Base-by-base conservation (phyloP, 257 asterid species). In the Pogostemon cablin region DNA sequence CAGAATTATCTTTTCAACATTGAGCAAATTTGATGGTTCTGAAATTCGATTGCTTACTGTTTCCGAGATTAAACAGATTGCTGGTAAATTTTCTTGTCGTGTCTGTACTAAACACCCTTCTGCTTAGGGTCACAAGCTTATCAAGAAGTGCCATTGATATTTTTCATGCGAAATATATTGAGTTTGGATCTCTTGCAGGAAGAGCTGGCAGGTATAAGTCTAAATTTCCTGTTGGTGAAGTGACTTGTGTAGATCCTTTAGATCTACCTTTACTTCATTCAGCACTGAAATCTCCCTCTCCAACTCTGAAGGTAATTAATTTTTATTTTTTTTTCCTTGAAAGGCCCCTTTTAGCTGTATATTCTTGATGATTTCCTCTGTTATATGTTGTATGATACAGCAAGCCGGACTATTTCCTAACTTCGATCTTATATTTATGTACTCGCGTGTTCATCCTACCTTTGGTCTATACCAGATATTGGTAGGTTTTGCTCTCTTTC, bases 201-300 rank as follows among this genome's bases (percentile, higher is more conserved):
- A 86, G 99, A 84, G 99, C 99, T 44, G 99, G 99, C n/a, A 85
- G 99, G 75, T 93, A 82, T 80, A 92, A 80, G 80, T 93, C 99
- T 58, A 80, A 85, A 65, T 93, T 70, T 84, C 95, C 99, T 34
- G 76, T 68, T 60, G 99, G 99, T 17, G 90, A 89, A 86, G 98
- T 91, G 69, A 93, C 99, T 64, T 93, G 99, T 79, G 79, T 91
- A 47, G 75, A 80, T 62, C 62, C 78, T 2, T 63, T 58, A 2
- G 98, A 93, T 84, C 80, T 93, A 58, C 96, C 98, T 41, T 79
- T 93, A 76, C 93, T 93, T 79, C 96, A 85, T 80, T 79, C 88
- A 44, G 77, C 99, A 37, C 78, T 93, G 64, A 62, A 78, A 54
- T 81, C 95, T 52, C 96, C 96, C 4, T 91, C 98, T 74, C 98